These are phyloP conservation scores for Trypanosoma caninum DNA, from an alignment of 208 protist genomes.

Conservation along the genomic window DNA sequence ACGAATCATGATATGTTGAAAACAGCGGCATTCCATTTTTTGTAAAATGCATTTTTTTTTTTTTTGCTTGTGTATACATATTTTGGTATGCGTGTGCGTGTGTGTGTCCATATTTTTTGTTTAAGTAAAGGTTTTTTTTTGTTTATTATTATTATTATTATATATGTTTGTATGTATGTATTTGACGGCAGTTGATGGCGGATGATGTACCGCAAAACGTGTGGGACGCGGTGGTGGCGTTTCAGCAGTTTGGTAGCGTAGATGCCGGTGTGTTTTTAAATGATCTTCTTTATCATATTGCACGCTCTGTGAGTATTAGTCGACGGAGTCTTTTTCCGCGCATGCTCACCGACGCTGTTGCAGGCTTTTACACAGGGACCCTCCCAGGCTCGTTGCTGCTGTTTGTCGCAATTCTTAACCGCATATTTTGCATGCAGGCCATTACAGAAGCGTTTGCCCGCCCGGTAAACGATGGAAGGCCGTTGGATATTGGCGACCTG, in stretches of 20 bases:
- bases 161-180: conserved; percentile 21
- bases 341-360: conserved; percentile 4
- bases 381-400: conserved; percentile 17
- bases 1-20: too few relatives aligned
- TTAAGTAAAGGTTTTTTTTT: conserved; percentile 12
- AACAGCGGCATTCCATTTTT: too few relatives aligned
- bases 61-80: neutral
- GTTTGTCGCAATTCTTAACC: conserved; percentile 58
- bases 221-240: conserved; percentile 19
- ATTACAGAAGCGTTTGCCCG: conserved; percentile 41
- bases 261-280: conserved; percentile 24
- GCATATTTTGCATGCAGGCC: conserved; percentile 48
- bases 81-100: conserved; percentile 4
- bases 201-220: neutral
- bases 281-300: conserved; percentile 8
- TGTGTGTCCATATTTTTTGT: too few relatives aligned
- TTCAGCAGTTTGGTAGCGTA: conserved; percentile 8
- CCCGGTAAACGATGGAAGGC: conserved; percentile 38
- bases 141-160: conserved; percentile 12
- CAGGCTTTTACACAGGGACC: neutral
- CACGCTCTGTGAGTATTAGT: conserved; percentile 2
- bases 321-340: neutral
- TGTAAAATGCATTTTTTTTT: neutral
- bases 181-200: neutral
- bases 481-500: conserved; percentile 38